phyloP scores from a whole-genome alignment of 805 yeast genomes.

The Brettanomyces bruxellensis region DNA sequence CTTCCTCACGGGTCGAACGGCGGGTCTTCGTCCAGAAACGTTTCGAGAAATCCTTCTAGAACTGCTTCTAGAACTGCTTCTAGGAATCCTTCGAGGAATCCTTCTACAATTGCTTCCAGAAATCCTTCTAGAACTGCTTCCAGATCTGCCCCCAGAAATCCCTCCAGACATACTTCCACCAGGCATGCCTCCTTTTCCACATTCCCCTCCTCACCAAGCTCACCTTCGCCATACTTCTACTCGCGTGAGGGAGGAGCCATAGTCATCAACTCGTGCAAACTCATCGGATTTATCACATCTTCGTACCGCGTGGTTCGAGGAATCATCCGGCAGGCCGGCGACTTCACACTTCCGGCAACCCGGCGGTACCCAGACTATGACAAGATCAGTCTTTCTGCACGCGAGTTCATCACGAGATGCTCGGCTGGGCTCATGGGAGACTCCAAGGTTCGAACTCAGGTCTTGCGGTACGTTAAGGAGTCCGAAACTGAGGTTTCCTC shows the following conservation, averaged over 20 bases:
- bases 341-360: constrained; percentile 48
- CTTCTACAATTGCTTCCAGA: too few species aligned
- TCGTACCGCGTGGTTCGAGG: constrained; percentile 48
- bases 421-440: constrained; percentile 49
- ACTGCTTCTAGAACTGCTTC: too few species aligned
- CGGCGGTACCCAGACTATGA: constrained; percentile 62
- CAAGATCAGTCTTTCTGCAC: constrained; percentile 47
- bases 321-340: constrained; percentile 41
- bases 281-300: constrained; percentile 42
- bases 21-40: too few species aligned
- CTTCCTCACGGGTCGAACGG: constrained; percentile 1
- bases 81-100: too few species aligned
- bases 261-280: constrained; percentile 26
- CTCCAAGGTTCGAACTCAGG: constrained; percentile 23
- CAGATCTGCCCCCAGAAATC: too few species aligned
- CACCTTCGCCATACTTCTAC: constrained; percentile 33
- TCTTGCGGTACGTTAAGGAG: constrained; percentile 5
- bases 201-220: not conserved
- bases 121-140: too few species aligned
- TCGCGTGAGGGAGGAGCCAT: constrained; percentile 55
- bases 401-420: constrained; percentile 50
- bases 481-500: constrained; percentile 5
- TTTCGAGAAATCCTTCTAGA: too few species aligned
- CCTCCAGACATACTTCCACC: too few species aligned
- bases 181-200: not conserved